Conservation (phyloP, 2,329 filamentous ascomycete species). For the Tolypocladium inflatum region DNA sequence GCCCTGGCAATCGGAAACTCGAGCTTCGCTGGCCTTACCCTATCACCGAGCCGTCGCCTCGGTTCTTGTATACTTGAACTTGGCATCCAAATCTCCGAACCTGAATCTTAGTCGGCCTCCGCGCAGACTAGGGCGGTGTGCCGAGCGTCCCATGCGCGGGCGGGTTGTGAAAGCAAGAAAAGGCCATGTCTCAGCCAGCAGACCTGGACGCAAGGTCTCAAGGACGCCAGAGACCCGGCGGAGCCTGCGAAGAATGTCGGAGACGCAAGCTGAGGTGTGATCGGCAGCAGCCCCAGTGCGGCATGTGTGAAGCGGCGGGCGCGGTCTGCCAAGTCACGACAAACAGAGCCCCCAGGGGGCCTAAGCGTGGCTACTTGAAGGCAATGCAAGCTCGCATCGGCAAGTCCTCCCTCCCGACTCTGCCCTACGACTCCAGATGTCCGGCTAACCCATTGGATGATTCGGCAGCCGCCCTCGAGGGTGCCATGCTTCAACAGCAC, state of each 20-base stretch:
- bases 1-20: not conserved
- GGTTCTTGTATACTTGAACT: not conserved
- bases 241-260: constrained; percentile 5
- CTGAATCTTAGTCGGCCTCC: not conserved
- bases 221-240: constrained; percentile 1
- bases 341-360: constrained; percentile 1
- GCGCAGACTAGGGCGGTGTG: not conserved
- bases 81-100: not conserved
- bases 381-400: constrained; percentile 2
- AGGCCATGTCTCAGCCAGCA: not conserved
- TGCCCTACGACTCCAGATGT: no score
- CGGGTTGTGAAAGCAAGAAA: not conserved
- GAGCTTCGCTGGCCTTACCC: not conserved
- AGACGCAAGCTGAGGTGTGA: constrained; percentile 6
- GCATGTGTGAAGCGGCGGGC: constrained; percentile 2
- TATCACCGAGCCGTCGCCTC: not conserved
- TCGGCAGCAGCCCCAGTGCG: constrained; percentile 4
- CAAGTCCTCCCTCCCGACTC: not conserved
- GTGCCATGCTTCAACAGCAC: not conserved
- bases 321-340: constrained; percentile 2
- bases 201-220: not conserved
- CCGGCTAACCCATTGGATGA: not conserved
- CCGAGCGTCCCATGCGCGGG: not conserved
- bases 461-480: constrained; percentile 1
- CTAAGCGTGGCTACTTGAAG: constrained; percentile 6